Evolutionary conservation across 495 filamentous ascomycete species (phyloP).

Genomic region (Saxophila tyrrhenica): DNA sequence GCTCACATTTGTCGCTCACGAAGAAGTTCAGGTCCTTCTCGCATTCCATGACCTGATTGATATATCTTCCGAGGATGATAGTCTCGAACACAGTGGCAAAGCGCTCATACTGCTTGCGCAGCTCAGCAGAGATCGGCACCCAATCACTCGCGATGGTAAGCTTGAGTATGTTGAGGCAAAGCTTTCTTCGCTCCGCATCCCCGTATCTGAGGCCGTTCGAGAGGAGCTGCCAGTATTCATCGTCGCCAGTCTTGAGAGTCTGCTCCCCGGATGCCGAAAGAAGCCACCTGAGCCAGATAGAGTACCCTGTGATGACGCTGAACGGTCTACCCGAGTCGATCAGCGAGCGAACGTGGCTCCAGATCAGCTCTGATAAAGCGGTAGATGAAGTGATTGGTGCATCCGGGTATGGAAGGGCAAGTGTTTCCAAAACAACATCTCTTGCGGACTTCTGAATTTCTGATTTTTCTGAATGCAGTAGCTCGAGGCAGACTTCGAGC

Average conservation of each 20-base stretch:
- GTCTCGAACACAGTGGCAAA: slow-evolving; percentile 31
- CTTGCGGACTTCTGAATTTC: neutral
- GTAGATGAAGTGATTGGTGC: too few species aligned
- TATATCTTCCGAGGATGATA: slow-evolving; percentile 30
- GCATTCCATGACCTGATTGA: slow-evolving; percentile 33
- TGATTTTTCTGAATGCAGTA: neutral
- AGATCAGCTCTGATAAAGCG: neutral
- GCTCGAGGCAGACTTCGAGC: neutral
- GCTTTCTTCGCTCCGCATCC: slow-evolving; percentile 34
- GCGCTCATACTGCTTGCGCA: slow-evolving; percentile 23
- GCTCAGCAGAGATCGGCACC: neutral
- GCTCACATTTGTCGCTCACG: slow-evolving; percentile 9
- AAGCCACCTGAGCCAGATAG: slow-evolving; percentile 9
- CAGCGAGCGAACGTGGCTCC: neutral
- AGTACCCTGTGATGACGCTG: neutral
- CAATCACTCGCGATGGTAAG: slow-evolving; percentile 23
- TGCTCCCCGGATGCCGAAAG: neutral
- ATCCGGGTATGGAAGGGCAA: neutral
- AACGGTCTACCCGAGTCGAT: neutral
- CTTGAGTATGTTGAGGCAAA: slow-evolving; percentile 34
- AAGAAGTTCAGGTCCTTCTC: slow-evolving; percentile 25
- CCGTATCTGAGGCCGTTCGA: slow-evolving; percentile 30
- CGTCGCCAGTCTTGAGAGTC: neutral
- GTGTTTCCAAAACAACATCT: neutral
- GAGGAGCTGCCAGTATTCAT: slow-evolving; percentile 32